Evolutionary conservation across 495 filamentous ascomycete species (phyloP), one percentile per base, ranked within the genome.

Genomic region (Tuber aestivum): DNA sequence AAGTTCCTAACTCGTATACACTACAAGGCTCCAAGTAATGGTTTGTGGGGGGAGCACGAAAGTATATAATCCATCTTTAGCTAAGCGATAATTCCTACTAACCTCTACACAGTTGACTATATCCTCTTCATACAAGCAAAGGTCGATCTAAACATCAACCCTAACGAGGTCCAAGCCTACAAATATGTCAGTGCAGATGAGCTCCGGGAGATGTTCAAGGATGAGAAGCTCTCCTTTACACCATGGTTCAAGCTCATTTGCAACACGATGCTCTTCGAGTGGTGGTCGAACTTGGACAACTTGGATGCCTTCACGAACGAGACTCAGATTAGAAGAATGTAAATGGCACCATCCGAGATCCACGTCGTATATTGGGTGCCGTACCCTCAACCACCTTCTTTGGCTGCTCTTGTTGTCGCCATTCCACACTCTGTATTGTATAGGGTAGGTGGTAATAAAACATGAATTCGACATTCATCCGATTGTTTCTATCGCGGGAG

Each of bases 181-280:
- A 86, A 88, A 81, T 98, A 95, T 79, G 95, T 97, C 41, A 90
- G 92, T 16, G 87, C 91, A 44, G 90, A 93, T 18, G 91, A 95
- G 75, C 86, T 99, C 75, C 95, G 93, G 87, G 78, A 86, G 69
- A 93, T 94, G 89, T 97, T 99, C 83, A 84, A 91, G 81, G 89
- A 97, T 83, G 88, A 90, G 14, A 87, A 82, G 10, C 87, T 97
- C 77, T 91, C 88, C 79, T 99, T 98, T 84, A 99, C 95, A 10
- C 95, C 95, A 1, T 99, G 95, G 95, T 99, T 99, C 87, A 97
- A 97, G 88, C 90, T 99, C 78, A 98, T 99, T 83, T 99, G 96
- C 87, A 85, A 97, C 79, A 94, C 93, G 72, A 92, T 98, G 94
- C 89, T 99, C 69, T 98, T 96, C 81, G 94, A 98, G 84, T 99